Percentiles rank a stretch among this genome's conserved stretches.
Conservation (phyloP, 176 grass and related monocot genomes). For the Phoenix roebelenii region DNA sequence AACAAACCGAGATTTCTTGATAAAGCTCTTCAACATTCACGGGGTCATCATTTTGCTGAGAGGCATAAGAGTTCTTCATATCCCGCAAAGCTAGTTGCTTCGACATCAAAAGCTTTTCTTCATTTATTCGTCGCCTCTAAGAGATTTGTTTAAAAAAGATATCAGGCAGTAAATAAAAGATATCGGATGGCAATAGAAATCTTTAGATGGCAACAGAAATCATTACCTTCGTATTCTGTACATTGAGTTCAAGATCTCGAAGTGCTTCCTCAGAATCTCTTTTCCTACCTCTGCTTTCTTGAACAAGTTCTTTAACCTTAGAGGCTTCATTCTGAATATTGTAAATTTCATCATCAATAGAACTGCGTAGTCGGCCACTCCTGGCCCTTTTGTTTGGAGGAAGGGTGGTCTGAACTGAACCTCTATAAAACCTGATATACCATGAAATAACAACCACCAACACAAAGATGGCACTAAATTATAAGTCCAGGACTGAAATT, state of each 20-base stretch:
- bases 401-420: slow-evolving; percentile 58
- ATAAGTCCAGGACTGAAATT: no score
- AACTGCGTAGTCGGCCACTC: slow-evolving; percentile 58
- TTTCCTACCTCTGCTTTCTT: slow-evolving; percentile 25
- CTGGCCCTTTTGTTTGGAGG: slow-evolving; percentile 39
- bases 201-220: slow-evolving; percentile 6
- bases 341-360: slow-evolving; percentile 50
- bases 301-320: slow-evolving; percentile 30
- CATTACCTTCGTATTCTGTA: slow-evolving; percentile 55
- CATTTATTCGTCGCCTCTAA: slow-evolving; percentile 45
- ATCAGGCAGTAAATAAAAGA: slow-evolving; percentile 5
- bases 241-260: slow-evolving; percentile 18
- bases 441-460: slow-evolving; percentile 6
- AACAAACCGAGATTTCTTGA: slow-evolving; percentile 62
- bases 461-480: not conserved
- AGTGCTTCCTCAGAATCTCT: slow-evolving; percentile 19
- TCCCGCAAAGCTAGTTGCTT: slow-evolving; percentile 51
- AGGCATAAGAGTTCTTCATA: slow-evolving; percentile 40
- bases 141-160: not conserved
- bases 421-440: slow-evolving; percentile 53
- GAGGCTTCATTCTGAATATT: slow-evolving; percentile 36
- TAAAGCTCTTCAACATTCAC: slow-evolving; percentile 56
- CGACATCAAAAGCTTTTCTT: slow-evolving; percentile 29
- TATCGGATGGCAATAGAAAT: slow-evolving; percentile 5
- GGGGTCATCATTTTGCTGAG: slow-evolving; percentile 32